Base-by-base conservation (phyloP, 345 rosid species). In the Raphanus sativus region DNA sequence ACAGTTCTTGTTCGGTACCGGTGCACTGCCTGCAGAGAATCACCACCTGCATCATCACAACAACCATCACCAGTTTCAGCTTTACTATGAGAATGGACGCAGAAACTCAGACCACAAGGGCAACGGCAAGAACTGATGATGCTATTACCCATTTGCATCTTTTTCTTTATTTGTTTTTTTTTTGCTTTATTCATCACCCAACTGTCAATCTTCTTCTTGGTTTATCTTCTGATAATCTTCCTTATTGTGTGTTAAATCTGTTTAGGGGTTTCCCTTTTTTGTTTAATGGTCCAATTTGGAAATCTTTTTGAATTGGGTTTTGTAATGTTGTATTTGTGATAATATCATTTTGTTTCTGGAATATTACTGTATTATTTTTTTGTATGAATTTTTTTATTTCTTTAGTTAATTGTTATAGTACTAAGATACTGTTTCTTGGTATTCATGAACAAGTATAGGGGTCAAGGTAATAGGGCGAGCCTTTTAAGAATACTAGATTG, bases 31-130 rank as follows among this genome's bases (percentile, higher is more conserved):
- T 50, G 83, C 75, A 82, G 98, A 89, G 82, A 86, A 88, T 74
- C 89, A 86, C 48, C 84, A 48, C 52, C 52, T 15, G 15, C 52
- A 36, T 8, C 42, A 42, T 3, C 3, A 89, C 63, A 88, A 90
- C 5, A 78, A 45, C 15, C 87, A 83, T 68, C 93, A 90, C 13
- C 97, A 90, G 84, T 85, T 92, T 85, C 83, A 90, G 82, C 90
- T 92, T 82, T 87, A 81, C 90, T 86, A 90, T 70, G 89, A 89
- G 25, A 90, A 92, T 69, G 91, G 89, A 75, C 86, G 78, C 77
- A 85, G 89, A 78, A 89, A 84, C 63, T 86, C 93, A 32, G 87
- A 90, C 81, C 92, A 87, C 25, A 92, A 92, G 83, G 97, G 91
- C 60, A 94, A 94, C 86, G 87, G 86, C 73, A 90, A 87, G 86